Base-by-base conservation (phyloP, 1,139 yeast genomes). In the Eremothecium cymbalariae region DNA sequence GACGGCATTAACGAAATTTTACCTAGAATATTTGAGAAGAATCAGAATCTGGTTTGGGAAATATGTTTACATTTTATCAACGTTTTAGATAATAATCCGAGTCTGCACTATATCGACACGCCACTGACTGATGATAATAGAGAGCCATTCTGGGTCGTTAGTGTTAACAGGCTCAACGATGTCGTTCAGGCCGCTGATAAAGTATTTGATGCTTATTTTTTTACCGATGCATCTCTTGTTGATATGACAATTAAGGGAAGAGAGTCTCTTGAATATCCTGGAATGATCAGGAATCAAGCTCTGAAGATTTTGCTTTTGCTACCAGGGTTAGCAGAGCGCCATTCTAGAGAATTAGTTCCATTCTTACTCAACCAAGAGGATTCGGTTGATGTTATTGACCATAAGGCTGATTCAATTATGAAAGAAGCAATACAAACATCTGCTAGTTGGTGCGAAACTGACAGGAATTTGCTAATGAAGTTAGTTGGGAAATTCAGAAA, bases 291-390 rank as follows among this genome's bases (percentile, higher is more conserved):
- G 42, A 47, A 43, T 17, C 57, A 60, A 38, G 41, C 48, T 4
- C 43, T 59, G 16, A 53, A 54, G 38, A 67, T 74, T 0, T 60
- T 85, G 39, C 50, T 60, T 9, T 59, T 65, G 18, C 60, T 78
- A 7, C 86, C 95, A 1, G 61, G 64, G 12, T 45, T 84, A 22
- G 93, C 84, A 1, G 95, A 85, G 53, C 55, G 60, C 12, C 70
- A 80, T 47, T 71, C 78, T 2, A 48, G 62, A 7, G 62, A 60
- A 15, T 58, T 88, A 20, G 71, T 77, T 5, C 79, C 85, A 0
- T 67, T 70, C 33, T 60, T 78, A 8, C 59, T 79, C 28, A 62
- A 49, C 29, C 47, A 51, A 12, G 42, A 37, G 6, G 55, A 53
- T 39, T 43, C 44, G 44, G 56, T 57, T 38, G 60, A 55, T 28